A percentile compares a stretch with the other conserved stretches of the same genome.
Conservation (phyloP, 192 early-diverging fungal species). For the Pecoramyces ruminantium region DNA sequence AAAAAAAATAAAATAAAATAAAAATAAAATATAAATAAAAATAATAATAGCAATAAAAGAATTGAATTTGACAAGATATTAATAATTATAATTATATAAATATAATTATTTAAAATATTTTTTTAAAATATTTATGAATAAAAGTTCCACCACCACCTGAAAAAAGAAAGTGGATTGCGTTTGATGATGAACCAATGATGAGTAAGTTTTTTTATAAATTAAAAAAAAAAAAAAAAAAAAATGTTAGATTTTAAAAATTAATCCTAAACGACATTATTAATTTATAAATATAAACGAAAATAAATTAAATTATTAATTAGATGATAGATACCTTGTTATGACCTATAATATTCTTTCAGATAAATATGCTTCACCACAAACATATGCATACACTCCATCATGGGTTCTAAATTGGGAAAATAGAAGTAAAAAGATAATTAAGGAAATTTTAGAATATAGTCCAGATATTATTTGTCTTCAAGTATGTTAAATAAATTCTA, state of each 20-base stretch:
- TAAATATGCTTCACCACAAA: conserved; percentile 70
- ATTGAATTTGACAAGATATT: too few species aligned
- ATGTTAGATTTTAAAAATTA: too few species aligned
- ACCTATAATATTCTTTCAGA: conserved; percentile 85
- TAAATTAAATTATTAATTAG: too few species aligned
- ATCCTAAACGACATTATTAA: too few species aligned
- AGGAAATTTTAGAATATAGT: conserved; percentile 69
- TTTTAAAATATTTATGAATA: too few species aligned
- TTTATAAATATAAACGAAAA: too few species aligned
- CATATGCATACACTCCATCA: conserved; percentile 85
- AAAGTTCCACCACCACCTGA: conserved; percentile 62
- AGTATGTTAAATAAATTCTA: too few species aligned
- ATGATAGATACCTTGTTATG: conserved; percentile 70
- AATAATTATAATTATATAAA: not conserved
- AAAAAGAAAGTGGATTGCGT: conserved; percentile 74
- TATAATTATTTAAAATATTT: too few species aligned
- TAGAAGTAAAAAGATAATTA: conserved; percentile 69
- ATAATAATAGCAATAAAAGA: too few species aligned
- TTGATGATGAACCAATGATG: conserved; percentile 56
- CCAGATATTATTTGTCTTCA: conserved; percentile 87
- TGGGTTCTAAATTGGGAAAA: conserved; percentile 92
- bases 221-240: not conserved
- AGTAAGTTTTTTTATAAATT: conserved; percentile 6
- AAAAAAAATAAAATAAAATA: too few species aligned
- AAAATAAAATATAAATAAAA: too few species aligned